Percentiles rank a stretch among this genome's conserved stretches.
Evolutionary conservation across 257 asterid species (phyloP).

Genomic region (Nicotiana paniculata): DNA sequence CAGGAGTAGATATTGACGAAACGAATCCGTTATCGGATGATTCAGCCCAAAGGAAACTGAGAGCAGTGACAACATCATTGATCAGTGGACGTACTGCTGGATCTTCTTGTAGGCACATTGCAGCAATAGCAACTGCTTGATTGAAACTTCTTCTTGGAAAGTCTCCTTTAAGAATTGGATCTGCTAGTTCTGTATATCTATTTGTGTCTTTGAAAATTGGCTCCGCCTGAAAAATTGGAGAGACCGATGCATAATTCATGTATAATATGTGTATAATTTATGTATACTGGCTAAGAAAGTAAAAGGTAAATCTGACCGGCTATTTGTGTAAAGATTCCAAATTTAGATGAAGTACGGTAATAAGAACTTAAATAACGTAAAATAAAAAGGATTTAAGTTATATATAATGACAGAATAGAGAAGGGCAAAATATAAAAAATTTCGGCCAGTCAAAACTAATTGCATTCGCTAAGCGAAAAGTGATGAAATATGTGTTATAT

Average conservation of each 20-base stretch:
- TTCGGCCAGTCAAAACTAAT: too few species aligned
- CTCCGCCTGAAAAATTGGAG: slow-evolving; percentile 34
- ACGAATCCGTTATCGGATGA: slow-evolving; percentile 7
- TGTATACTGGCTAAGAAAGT: too few species aligned
- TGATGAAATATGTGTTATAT: too few species aligned
- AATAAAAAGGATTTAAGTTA: too few species aligned
- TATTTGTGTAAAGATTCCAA: too few species aligned
- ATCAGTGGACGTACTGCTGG: slow-evolving; percentile 54
- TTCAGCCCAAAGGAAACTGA: slow-evolving; percentile 48
- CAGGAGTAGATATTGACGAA: background rate
- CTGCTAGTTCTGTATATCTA: slow-evolving; percentile 49
- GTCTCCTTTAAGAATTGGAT: slow-evolving; percentile 49
- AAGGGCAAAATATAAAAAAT: too few species aligned
- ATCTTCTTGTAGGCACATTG: slow-evolving; percentile 84
- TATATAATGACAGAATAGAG: too few species aligned
- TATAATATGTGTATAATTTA: too few species aligned
- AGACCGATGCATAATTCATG: background rate
- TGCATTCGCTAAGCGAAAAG: too few species aligned
- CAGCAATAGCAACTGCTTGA: slow-evolving; percentile 74
- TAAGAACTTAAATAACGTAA: too few species aligned
- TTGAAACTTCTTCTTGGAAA: slow-evolving; percentile 55
- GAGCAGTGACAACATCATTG: slow-evolving; percentile 85
- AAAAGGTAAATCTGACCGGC: too few species aligned
- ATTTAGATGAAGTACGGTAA: too few species aligned
- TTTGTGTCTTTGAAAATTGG: slow-evolving; percentile 62